Percentiles rank a stretch among this genome's conserved stretches.
Conservation (phyloP, 2,329 filamentous ascomycete species). For the Dendrostoma leiphaemia region DNA sequence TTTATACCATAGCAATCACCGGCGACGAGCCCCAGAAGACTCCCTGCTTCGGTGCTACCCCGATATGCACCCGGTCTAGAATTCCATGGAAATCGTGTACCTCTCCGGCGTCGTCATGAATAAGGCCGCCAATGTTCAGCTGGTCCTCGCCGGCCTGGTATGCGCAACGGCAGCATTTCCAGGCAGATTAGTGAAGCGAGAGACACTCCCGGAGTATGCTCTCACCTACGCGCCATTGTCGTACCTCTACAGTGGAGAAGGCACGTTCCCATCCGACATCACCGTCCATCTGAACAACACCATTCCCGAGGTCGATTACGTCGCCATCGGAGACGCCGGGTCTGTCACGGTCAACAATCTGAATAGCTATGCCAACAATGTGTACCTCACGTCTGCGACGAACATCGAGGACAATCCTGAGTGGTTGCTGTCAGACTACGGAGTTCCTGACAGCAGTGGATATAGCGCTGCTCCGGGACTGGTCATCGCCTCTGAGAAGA, state of each 20-base stretch:
- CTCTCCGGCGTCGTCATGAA: too few relatives aligned
- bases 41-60: too few relatives aligned
- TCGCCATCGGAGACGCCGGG: slow-evolving; percentile 10
- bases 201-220: slow-evolving; percentile 21
- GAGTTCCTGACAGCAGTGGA: slow-evolving; percentile 17
- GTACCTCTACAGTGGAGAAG: slow-evolving; percentile 21
- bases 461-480: slow-evolving; percentile 21
- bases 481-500: slow-evolving; percentile 23
- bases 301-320: slow-evolving; percentile 19
- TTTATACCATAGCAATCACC: too few relatives aligned
- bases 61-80: background rate
- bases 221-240: slow-evolving; percentile 20
- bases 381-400: slow-evolving; percentile 21
- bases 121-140: too few relatives aligned
- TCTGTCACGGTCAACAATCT: slow-evolving; percentile 21
- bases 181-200: background rate
- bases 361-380: slow-evolving; percentile 7
- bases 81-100: too few relatives aligned
- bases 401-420: slow-evolving; percentile 13
- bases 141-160: background rate
- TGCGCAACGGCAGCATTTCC: slow-evolving; percentile 5
- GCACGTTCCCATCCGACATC: slow-evolving; percentile 22
- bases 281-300: slow-evolving; percentile 20
- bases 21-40: too few relatives aligned
- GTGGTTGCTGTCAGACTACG: slow-evolving; percentile 21